phyloP scores from a whole-genome alignment of 2,329 filamentous ascomycete species.

The Alternaria sp. region DNA sequence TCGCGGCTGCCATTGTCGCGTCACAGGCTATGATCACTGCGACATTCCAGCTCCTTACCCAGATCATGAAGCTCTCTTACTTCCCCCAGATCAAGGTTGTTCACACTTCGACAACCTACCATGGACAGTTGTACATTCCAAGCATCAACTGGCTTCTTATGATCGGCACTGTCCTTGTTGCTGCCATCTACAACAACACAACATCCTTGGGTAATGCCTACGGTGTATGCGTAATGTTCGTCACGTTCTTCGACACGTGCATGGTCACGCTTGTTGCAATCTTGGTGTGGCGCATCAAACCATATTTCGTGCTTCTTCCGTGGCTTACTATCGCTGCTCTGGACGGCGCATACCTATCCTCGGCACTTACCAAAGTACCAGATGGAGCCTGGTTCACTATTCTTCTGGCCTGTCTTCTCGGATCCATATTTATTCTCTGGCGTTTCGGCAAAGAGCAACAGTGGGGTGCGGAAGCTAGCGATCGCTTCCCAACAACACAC shows the following conservation, averaged over 20 bases:
- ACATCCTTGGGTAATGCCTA: conserved; percentile 74
- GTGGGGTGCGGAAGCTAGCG: conserved; percentile 73
- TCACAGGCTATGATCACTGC: conserved; percentile 82
- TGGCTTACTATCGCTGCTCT: conserved; percentile 72
- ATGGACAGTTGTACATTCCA: conserved; percentile 81
- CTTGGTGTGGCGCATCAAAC: conserved; percentile 73
- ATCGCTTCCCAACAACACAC: conserved; percentile 60
- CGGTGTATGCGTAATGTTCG: conserved; percentile 81
- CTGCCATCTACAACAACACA: conserved; percentile 76
- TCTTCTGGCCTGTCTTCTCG: conserved; percentile 68
- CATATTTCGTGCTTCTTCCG: conserved; percentile 67
- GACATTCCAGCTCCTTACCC: conserved; percentile 74
- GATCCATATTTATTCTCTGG: conserved; percentile 76
- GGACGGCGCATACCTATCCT: conserved; percentile 75
- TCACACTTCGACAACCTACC: conserved; percentile 74
- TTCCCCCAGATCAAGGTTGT: conserved; percentile 79
- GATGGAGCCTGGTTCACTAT: conserved; percentile 82
- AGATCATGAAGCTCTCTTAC: conserved; percentile 77
- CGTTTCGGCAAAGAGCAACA: conserved; percentile 81
- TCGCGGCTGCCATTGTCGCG: conserved; percentile 77
- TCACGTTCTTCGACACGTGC: conserved; percentile 80
- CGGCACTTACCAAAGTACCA: conserved; percentile 76
- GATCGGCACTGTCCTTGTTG: conserved; percentile 77
- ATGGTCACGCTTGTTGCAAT: conserved; percentile 77
- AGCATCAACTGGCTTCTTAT: conserved; percentile 80